These are phyloP conservation scores for Flagelloscypha sp. DNA, from an alignment of 768 basidiomycete genomes.

Conservation along the genomic window DNA sequence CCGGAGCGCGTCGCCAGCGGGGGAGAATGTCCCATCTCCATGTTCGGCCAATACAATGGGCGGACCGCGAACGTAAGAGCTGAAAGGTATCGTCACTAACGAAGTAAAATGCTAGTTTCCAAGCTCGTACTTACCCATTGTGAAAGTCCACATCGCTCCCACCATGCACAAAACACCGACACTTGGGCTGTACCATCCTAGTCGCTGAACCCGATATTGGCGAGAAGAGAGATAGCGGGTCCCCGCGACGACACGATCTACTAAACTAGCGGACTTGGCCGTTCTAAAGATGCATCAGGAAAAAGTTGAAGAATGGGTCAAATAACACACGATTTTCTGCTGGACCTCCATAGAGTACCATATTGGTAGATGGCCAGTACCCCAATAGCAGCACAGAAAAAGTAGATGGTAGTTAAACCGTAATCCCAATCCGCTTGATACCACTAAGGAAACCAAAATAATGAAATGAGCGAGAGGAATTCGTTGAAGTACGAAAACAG, in stretches of 20 bases:
- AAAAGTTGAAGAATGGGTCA: too few relatives aligned
- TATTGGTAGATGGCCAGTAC: conserved; percentile 10
- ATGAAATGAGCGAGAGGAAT: not conserved
- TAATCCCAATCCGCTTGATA: conserved; percentile 25
- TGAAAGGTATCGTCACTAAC: too few relatives aligned
- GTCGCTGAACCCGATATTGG: conserved; percentile 15
- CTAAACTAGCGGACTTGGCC: not conserved
- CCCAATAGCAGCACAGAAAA: conserved; percentile 21
- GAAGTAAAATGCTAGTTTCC: too few relatives aligned
- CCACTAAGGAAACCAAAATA: conserved; percentile 14
- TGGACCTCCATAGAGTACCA: conserved; percentile 7
- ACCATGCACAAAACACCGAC: conserved; percentile 18
- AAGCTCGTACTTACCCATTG: conserved; percentile 12
- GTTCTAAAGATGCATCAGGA: not conserved
- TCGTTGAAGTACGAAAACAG: not conserved
- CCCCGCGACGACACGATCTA: conserved; percentile 14
- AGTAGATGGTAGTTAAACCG: conserved; percentile 18
- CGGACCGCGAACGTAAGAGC: conserved; percentile 17
- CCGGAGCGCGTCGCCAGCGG: conserved; percentile 23
- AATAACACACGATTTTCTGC: not conserved
- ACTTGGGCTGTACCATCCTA: conserved; percentile 22
- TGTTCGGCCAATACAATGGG: conserved; percentile 23
- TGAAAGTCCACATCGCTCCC: conserved; percentile 16
- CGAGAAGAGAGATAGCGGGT: conserved; percentile 15
- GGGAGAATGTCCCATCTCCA: conserved; percentile 22